Conservation (phyloP, 1,284 basidiomycete species). For the Pseudozyma sp. region DNA sequence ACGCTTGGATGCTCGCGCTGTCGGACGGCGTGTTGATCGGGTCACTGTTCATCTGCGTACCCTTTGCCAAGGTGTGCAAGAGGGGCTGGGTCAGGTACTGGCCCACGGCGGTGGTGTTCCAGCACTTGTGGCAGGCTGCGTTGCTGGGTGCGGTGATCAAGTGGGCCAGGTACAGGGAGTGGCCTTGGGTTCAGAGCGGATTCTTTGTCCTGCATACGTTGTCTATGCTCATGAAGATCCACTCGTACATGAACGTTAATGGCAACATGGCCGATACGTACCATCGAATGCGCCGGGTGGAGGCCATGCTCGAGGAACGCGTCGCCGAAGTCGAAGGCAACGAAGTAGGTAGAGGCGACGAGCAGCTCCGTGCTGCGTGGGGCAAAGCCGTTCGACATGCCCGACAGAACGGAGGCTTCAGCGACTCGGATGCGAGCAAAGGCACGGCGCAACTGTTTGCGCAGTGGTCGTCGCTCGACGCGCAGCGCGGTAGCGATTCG, state of each 20-base stretch:
- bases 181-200: slow-evolving; percentile 98
- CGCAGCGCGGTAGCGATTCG: slow-evolving; percentile 44
- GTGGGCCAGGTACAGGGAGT: slow-evolving; percentile 72
- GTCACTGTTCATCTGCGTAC: slow-evolving; percentile 80
- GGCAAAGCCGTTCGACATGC: slow-evolving; percentile 36
- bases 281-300: slow-evolving; percentile 41
- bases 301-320: slow-evolving; percentile 58
- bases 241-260: slow-evolving; percentile 91
- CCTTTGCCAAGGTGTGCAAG: slow-evolving; percentile 73
- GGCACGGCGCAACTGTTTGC: slow-evolving; percentile 1
- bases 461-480: slow-evolving; percentile 34
- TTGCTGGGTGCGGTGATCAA: slow-evolving; percentile 60
- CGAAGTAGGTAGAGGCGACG: slow-evolving; percentile 31
- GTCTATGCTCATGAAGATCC: slow-evolving; percentile 94
- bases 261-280: slow-evolving; percentile 77
- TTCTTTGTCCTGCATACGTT: slow-evolving; percentile 92
- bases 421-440: slow-evolving; percentile 8
- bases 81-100: slow-evolving; percentile 72
- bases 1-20: slow-evolving; percentile 83
- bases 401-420: slow-evolving; percentile 17
- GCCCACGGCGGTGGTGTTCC: slow-evolving; percentile 43
- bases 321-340: slow-evolving; percentile 52
- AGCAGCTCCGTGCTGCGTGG: slow-evolving; percentile 40
- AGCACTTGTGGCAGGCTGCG: slow-evolving; percentile 58
- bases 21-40: slow-evolving; percentile 85